Evolutionary conservation across 805 yeast genomes (phyloP).

Genomic region (Wickerhamiella nectarea): DNA sequence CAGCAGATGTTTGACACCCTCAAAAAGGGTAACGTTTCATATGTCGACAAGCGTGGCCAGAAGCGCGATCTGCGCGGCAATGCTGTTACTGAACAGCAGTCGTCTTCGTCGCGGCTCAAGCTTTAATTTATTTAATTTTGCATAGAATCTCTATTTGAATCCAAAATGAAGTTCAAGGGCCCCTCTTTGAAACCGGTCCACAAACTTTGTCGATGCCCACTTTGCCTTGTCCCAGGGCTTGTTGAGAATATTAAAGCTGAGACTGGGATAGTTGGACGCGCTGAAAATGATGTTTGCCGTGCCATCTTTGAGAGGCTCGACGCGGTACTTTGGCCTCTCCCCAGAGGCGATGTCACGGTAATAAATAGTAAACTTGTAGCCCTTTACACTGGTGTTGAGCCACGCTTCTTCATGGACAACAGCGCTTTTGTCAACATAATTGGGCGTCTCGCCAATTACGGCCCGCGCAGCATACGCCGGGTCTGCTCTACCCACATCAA

Average conservation of each 20-base stretch:
- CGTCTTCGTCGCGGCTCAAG: constrained; percentile 19
- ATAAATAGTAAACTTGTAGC: constrained; percentile 27
- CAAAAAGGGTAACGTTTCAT: constrained; percentile 62
- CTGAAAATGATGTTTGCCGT: constrained; percentile 24
- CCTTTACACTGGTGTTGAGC: constrained; percentile 20
- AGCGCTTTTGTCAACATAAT: constrained; percentile 16
- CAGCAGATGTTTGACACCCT: constrained; percentile 49
- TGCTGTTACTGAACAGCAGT: constrained; percentile 31
- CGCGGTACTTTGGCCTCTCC: constrained; percentile 23
- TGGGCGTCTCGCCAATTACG: constrained; percentile 6
- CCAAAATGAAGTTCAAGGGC: constrained; percentile 26
- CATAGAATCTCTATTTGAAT: constrained; percentile 22
- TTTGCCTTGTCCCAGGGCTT: constrained; percentile 26
- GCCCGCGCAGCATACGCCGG: constrained; percentile 8
- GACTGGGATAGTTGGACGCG: constrained; percentile 25
- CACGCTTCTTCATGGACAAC: constrained; percentile 20
- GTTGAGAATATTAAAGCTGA: constrained; percentile 26
- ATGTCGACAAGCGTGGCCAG: constrained; percentile 64
- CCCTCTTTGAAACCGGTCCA: constrained; percentile 26
- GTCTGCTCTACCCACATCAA: constrained; percentile 4
- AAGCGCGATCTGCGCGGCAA: constrained; percentile 62
- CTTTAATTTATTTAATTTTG: constrained; percentile 16
- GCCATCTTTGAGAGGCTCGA: constrained; percentile 18
- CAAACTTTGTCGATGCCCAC: constrained; percentile 21
- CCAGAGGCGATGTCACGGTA: constrained; percentile 25